phyloP scores from a whole-genome alignment of 1,284 basidiomycete genomes.

The Coniferiporia sulphurascens region DNA sequence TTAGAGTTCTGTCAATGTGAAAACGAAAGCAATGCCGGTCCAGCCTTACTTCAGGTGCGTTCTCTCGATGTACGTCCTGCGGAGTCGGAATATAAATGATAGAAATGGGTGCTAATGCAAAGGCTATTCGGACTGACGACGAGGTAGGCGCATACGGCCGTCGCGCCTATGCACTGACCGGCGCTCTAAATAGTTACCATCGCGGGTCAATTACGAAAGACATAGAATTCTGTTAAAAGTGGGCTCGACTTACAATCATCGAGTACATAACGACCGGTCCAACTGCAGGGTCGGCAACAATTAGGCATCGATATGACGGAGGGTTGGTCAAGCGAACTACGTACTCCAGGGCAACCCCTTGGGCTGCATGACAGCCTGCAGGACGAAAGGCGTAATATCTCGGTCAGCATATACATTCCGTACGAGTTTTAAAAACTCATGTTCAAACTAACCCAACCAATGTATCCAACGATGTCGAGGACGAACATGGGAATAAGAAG shows the following conservation, averaged over 20 bases:
- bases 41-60: slow-evolving; percentile 2
- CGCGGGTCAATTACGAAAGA: too few relatives aligned
- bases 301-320: background rate
- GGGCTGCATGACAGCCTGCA: slow-evolving; percentile 16
- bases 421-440: background rate
- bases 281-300: background rate
- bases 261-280: slow-evolving; percentile 21
- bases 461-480: slow-evolving; percentile 38
- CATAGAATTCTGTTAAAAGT: too few relatives aligned
- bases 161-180: slow-evolving; percentile 20
- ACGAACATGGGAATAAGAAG: slow-evolving; percentile 40
- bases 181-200: too few relatives aligned
- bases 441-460: slow-evolving; percentile 36
- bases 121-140: background rate
- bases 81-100: background rate
- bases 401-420: background rate
- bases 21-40: background rate
- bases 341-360: slow-evolving; percentile 18
- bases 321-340: background rate
- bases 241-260: slow-evolving; percentile 15
- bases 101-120: too few relatives aligned
- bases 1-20: background rate
- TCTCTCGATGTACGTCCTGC: slow-evolving; percentile 6
- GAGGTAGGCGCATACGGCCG: slow-evolving; percentile 12
- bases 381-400: background rate